phyloP scores from a whole-genome alignment of 1,284 basidiomycete genomes.

The Marasmius oreades region DNA sequence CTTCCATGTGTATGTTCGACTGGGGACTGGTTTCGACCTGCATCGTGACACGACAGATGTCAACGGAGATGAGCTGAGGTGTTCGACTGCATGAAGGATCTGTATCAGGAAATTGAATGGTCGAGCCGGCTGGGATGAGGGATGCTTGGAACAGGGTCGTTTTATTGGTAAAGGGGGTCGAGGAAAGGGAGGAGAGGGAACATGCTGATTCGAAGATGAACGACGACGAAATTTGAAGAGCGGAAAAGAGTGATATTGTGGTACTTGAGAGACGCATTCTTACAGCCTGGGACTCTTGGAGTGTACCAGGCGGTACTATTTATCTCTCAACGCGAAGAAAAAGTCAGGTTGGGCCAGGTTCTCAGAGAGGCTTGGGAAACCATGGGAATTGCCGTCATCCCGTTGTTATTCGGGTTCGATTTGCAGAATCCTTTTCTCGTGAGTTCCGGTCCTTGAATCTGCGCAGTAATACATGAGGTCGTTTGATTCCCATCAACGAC shows the following conservation, averaged over 20 bases:
- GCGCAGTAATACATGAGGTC: too few relatives aligned
- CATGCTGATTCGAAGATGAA: not conserved
- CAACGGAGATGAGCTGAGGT: constrained; percentile 5
- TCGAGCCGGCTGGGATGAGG: constrained; percentile 7
- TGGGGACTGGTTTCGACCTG: constrained; percentile 7
- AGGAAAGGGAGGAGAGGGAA: not conserved
- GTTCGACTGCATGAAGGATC: constrained; percentile 6
- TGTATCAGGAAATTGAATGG: constrained; percentile 5
- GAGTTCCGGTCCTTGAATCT: too few relatives aligned
- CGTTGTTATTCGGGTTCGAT: too few relatives aligned
- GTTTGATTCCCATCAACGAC: too few relatives aligned
- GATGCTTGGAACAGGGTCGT: not conserved
- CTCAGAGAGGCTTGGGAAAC: too few relatives aligned
- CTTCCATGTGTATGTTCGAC: constrained; percentile 12
- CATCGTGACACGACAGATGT: constrained; percentile 12
- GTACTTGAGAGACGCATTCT: not conserved
- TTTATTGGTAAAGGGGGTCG: not conserved
- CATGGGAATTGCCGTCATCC: too few relatives aligned
- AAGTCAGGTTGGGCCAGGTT: too few relatives aligned
- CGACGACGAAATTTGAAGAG: not conserved
- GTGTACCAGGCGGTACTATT: too few relatives aligned
- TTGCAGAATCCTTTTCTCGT: too few relatives aligned
- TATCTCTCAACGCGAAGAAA: too few relatives aligned
- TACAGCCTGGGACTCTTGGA: too few relatives aligned
- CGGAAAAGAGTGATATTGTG: not conserved